These are phyloP conservation scores for Sclerotinia subarctica DNA, from an alignment of 2,329 filamentous ascomycete species.

Conservation along the genomic window DNA sequence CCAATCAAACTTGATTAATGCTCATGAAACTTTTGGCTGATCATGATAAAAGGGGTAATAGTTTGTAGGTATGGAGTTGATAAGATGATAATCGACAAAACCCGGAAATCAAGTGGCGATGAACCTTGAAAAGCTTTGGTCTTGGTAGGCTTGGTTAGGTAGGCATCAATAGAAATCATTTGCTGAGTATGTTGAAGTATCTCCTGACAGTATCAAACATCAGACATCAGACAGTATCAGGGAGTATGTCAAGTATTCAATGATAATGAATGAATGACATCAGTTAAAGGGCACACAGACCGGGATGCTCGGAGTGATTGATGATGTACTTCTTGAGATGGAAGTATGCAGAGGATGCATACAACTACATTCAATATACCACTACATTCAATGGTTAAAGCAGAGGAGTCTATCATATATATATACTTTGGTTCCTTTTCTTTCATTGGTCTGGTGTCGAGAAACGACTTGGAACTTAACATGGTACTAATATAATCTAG, in stretches of 20 bases:
- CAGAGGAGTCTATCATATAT: background rate
- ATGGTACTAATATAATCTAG: too few relatives aligned
- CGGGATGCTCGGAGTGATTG: too few relatives aligned
- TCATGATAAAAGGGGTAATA: background rate
- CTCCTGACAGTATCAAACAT: too few relatives aligned
- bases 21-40: background rate
- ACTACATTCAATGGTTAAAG: too few relatives aligned
- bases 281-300: background rate
- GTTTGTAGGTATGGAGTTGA: background rate
- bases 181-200: too few relatives aligned
- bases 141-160: too few relatives aligned
- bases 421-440: background rate
- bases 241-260: background rate
- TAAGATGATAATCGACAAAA: background rate
- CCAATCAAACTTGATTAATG: constrained; percentile 10
- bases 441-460: background rate
- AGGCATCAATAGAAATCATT: background rate
- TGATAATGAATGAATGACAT: background rate
- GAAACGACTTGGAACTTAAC: background rate
- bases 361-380: too few relatives aligned
- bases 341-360: too few relatives aligned
- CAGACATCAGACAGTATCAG: too few relatives aligned
- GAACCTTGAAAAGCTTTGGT: background rate
- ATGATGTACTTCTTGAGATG: too few relatives aligned
- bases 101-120: background rate